phyloP scores from a whole-genome alignment of 495 filamentous ascomycete species.

The Neurospora tetraspora region DNA sequence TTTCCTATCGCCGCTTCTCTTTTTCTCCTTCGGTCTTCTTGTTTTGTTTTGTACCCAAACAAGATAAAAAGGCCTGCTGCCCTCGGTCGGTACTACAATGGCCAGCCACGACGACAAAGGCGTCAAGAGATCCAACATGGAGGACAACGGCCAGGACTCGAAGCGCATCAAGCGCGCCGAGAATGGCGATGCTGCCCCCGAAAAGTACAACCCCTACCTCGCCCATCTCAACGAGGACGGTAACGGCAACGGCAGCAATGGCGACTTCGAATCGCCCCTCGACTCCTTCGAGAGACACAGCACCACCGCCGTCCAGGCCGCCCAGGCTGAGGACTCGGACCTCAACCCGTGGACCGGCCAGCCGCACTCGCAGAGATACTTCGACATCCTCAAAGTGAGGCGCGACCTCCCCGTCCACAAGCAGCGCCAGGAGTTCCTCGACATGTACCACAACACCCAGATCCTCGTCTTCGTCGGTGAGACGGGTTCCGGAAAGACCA shows the following conservation, averaged over 20 bases:
- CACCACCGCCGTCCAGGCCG: conserved; percentile 68
- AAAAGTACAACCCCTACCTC: conserved; percentile 68
- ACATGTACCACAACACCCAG: conserved; percentile 83
- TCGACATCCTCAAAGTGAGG: conserved; percentile 73
- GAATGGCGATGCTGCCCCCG: conserved; percentile 19
- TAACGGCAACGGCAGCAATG: conserved; percentile 23
- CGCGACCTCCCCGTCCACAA: conserved; percentile 81
- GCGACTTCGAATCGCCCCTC: conserved; percentile 41
- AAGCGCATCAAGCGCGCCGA: conserved; percentile 27
- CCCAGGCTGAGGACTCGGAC: conserved; percentile 67
- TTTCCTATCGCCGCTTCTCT: background rate
- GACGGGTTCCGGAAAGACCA: conserved; percentile 98
- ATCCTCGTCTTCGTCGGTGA: conserved; percentile 98
- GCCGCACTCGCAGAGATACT: conserved; percentile 72
- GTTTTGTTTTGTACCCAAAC: background rate
- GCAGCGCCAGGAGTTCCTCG: conserved; percentile 88
- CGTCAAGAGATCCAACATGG: conserved; percentile 23
- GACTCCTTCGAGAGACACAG: conserved; percentile 63
- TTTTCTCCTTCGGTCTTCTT: background rate
- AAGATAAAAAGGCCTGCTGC: background rate
- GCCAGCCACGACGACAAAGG: conserved; percentile 3
- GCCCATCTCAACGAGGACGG: conserved; percentile 69
- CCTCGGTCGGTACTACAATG: background rate
- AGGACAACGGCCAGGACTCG: conserved; percentile 18
- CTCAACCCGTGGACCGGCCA: conserved; percentile 74